Conservation (phyloP, 805 yeast genomes). For the Candida golubevii region DNA sequence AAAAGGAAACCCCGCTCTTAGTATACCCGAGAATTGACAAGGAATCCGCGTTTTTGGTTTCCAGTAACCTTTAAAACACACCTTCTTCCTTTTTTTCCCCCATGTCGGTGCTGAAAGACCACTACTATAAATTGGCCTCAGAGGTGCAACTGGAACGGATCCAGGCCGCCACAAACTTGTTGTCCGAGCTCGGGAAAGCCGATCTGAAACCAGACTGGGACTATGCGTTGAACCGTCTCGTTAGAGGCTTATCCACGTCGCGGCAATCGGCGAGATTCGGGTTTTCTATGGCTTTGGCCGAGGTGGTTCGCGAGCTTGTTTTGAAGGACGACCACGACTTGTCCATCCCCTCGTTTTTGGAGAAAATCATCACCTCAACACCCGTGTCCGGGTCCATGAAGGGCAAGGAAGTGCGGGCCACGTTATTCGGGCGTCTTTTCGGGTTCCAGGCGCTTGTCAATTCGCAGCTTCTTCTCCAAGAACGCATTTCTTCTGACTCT, state of each 20-base stretch:
- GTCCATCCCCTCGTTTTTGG: slow-evolving; percentile 32
- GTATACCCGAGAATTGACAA: too few species aligned
- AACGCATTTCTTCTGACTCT: slow-evolving; percentile 12
- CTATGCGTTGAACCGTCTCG: slow-evolving; percentile 73
- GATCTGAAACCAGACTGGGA: slow-evolving; percentile 60
- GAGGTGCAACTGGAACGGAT: slow-evolving; percentile 71
- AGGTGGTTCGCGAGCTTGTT: slow-evolving; percentile 43
- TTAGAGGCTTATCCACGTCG: slow-evolving; percentile 77
- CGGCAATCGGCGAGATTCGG: slow-evolving; percentile 85
- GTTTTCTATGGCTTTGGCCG: slow-evolving; percentile 82
- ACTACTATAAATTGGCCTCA: slow-evolving; percentile 72
- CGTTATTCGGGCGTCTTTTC: slow-evolving; percentile 77
- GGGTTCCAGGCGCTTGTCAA: slow-evolving; percentile 73
- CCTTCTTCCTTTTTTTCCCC: background rate
- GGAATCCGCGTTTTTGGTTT: too few species aligned
- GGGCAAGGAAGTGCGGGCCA: slow-evolving; percentile 80
- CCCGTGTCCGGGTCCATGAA: slow-evolving; percentile 41
- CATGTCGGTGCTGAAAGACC: slow-evolving; percentile 62
- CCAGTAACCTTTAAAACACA: too few species aligned
- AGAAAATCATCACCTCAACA: slow-evolving; percentile 36
- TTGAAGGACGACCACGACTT: slow-evolving; percentile 25
- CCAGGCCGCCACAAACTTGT: slow-evolving; percentile 60
- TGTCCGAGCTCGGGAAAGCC: slow-evolving; percentile 51
- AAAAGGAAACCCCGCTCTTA: too few species aligned
- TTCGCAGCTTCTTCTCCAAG: slow-evolving; percentile 29